These are phyloP conservation scores for Edaphochlamys debaryana DNA, from an alignment of 139 green algal genomes.

Conservation along the genomic window DNA sequence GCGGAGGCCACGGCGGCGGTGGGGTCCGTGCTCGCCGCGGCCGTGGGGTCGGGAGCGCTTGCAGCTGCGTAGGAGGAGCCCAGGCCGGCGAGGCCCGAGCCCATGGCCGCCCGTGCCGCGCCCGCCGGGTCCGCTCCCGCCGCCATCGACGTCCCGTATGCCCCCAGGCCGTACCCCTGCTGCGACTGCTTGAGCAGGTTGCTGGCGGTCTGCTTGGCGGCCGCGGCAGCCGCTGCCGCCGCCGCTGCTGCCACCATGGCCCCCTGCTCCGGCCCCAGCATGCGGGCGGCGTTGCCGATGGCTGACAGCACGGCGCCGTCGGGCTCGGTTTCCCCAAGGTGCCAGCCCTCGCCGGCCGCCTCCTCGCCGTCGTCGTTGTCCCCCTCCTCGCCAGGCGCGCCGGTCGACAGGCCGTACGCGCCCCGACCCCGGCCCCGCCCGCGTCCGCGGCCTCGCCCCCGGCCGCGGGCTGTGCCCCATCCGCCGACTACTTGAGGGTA, in stretches of 20 bases:
- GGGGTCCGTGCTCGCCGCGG: neutral
- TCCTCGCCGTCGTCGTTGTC: too few species aligned
- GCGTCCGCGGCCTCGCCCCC: neutral
- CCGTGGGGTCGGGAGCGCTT: neutral
- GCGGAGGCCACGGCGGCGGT: neutral
- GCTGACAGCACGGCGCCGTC: neutral
- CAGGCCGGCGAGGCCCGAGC: neutral
- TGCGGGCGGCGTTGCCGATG: neutral
- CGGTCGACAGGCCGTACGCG: too few species aligned
- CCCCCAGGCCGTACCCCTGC: neutral
- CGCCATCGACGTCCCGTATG: too few species aligned
- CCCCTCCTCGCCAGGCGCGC: too few species aligned
- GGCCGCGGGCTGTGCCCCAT: too few species aligned
- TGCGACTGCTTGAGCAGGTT: neutral
- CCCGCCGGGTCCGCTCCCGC: too few species aligned
- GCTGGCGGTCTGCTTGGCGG: neutral
- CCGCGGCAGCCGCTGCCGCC: neutral
- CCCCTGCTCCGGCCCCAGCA: neutral
- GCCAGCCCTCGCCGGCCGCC: too few species aligned
- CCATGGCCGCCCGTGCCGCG: too few species aligned
- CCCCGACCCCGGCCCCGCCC: neutral
- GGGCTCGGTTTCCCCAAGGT: neutral
- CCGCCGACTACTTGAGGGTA: too few species aligned
- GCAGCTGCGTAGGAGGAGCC: neutral
- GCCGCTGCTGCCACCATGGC: slow-evolving; percentile 8